Evolutionary conservation across 148 eudicot genomes (phyloP).

Genomic region (Chenopodium album): DNA sequence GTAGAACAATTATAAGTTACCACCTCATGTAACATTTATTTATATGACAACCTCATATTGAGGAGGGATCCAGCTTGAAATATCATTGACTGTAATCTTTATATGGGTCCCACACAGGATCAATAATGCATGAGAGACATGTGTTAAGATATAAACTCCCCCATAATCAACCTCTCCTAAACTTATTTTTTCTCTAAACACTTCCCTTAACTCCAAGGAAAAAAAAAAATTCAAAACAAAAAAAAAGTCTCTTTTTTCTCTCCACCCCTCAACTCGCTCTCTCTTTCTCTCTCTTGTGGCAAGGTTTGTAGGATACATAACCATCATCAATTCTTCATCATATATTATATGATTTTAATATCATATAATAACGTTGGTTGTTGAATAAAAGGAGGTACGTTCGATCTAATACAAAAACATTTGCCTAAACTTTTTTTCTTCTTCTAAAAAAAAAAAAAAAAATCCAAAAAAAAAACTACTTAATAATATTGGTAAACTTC

Average conservation of each 20-base stretch:
- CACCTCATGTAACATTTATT: too few species aligned
- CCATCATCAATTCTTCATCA: neutral
- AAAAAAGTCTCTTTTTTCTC: neutral
- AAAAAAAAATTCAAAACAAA: neutral
- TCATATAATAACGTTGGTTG: neutral
- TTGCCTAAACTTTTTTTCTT: neutral
- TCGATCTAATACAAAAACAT: neutral
- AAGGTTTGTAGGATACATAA: neutral
- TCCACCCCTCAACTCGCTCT: neutral
- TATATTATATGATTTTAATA: neutral
- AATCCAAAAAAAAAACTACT: neutral
- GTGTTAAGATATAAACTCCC: neutral
- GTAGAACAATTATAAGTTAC: too few species aligned
- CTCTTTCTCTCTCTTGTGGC: slow-evolving; percentile 11
- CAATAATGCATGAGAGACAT: slow-evolving; percentile 7
- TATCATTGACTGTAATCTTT: too few species aligned
- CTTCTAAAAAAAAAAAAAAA: neutral
- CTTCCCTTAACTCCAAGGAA: neutral
- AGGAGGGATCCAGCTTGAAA: too few species aligned
- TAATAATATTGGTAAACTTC: neutral
- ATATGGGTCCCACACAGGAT: neutral
- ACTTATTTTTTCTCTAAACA: neutral
- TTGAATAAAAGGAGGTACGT: neutral
- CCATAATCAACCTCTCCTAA: neutral
- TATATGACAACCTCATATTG: too few species aligned